A percentile compares a stretch with the other conserved stretches of the same genome.
phyloP scores from a whole-genome alignment of 495 filamentous ascomycete genomes.

The Podospora conica region DNA sequence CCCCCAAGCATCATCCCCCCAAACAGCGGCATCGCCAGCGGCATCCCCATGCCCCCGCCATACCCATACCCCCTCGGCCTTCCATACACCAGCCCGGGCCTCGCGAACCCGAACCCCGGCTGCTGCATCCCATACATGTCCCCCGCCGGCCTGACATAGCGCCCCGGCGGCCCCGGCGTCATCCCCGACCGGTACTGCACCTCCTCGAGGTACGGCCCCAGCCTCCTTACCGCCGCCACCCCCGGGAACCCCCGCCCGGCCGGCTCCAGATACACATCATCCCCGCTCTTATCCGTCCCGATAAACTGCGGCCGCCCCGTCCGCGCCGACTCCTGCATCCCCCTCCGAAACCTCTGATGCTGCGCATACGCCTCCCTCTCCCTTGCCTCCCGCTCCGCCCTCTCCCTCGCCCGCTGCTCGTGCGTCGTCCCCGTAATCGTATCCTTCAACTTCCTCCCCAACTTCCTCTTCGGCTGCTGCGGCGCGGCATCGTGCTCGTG shows the following conservation, averaged over 20 bases:
- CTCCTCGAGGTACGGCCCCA: constrained; percentile 24
- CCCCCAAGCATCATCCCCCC: constrained; percentile 2
- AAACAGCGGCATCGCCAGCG: neutral
- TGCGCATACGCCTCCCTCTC: constrained; percentile 24
- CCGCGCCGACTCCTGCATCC: constrained; percentile 19
- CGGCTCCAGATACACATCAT: constrained; percentile 23
- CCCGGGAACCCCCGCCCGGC: constrained; percentile 20
- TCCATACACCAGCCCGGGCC: constrained; percentile 2
- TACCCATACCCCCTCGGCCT: constrained; percentile 4
- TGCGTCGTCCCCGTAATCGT: constrained; percentile 24
- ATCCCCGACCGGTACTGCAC: constrained; percentile 14
- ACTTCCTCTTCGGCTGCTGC: neutral
- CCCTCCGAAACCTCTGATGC: constrained; percentile 19
- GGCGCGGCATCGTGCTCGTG: neutral
- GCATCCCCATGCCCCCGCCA: neutral
- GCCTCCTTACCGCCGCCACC: constrained; percentile 1
- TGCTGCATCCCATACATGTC: constrained; percentile 11
- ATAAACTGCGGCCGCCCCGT: constrained; percentile 16
- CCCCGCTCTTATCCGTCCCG: constrained; percentile 16
- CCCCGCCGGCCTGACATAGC: constrained; percentile 23
- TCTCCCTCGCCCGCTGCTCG: constrained; percentile 13
- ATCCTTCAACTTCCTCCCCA: constrained; percentile 24
- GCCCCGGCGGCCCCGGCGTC: constrained; percentile 3
- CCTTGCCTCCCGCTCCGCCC: constrained; percentile 5
- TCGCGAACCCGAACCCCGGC: neutral